Percentiles rank a stretch among this genome's conserved stretches.
phyloP scores from a whole-genome alignment of 1,284 basidiomycete species.

The Ceratobasidium sp. region DNA sequence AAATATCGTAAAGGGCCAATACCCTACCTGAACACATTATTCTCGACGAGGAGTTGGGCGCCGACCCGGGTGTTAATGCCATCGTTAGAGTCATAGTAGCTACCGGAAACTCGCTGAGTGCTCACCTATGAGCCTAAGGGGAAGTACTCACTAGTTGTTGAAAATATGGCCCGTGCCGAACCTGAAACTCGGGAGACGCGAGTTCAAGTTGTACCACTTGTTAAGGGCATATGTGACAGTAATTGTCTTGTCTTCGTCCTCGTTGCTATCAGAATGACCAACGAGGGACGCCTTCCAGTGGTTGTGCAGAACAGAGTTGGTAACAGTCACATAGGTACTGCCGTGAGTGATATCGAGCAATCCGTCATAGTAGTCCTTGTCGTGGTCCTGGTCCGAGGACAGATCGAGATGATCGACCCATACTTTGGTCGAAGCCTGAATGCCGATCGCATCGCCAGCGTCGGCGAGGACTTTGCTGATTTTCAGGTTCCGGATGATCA shows the following conservation, averaged over 20 bases:
- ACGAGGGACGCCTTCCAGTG: slow-evolving; percentile 42
- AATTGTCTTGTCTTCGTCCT: slow-evolving; percentile 30
- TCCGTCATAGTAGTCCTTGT: slow-evolving; percentile 42
- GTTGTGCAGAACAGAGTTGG: slow-evolving; percentile 36
- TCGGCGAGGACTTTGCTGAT: slow-evolving; percentile 35
- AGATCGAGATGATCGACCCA: slow-evolving; percentile 45
- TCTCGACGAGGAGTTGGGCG: slow-evolving; percentile 51
- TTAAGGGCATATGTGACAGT: slow-evolving; percentile 41
- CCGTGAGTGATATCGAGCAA: slow-evolving; percentile 40
- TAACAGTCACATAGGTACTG: slow-evolving; percentile 12
- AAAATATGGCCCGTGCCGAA: slow-evolving; percentile 48
- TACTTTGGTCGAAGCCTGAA: slow-evolving; percentile 27
- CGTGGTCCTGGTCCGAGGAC: slow-evolving; percentile 30
- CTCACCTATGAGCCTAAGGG: not conserved
- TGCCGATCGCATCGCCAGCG: slow-evolving; percentile 32
- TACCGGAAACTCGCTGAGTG: slow-evolving; percentile 46
- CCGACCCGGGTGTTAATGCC: slow-evolving; percentile 42
- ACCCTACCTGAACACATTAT: slow-evolving; percentile 51
- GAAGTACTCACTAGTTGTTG: slow-evolving; percentile 14
- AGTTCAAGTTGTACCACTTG: slow-evolving; percentile 43
- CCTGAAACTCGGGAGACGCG: slow-evolving; percentile 46
- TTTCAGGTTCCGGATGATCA: slow-evolving; percentile 22
- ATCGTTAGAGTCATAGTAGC: slow-evolving; percentile 44
- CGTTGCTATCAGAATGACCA: slow-evolving; percentile 39
- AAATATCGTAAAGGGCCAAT: not conserved